Evolutionary conservation across 2,329 filamentous ascomycete species (phyloP), one percentile per base, ranked within the genome.

Genomic region (Corinectria fuckeliana): DNA sequence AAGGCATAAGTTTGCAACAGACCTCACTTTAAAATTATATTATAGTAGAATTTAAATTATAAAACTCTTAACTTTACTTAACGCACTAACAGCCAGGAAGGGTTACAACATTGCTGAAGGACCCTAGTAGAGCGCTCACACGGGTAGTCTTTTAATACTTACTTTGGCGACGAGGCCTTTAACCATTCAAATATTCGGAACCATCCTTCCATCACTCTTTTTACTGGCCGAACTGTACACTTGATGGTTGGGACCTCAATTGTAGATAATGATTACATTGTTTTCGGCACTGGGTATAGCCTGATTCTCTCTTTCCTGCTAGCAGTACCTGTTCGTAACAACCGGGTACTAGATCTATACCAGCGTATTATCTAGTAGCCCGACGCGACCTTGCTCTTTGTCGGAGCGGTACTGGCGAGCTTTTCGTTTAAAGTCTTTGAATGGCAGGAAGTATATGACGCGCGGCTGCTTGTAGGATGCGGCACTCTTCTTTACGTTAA

Each of bases 361-460:
- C 82, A 85, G 66, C 85, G 88, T 66, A 75, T 87, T 1, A 81
- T 87, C 9, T 85, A 80, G 71, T 76, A 75, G 25, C 64, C 78
- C n/a, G 85, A 88, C 62, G 82, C 85, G 0, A 82, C 79, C 0
- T 73, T 88, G 10, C 72, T 82, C 3, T 88, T 88, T 66, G 77
- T 88, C 11, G 86, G 85, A 48, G 86, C 85, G 4, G 84, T 82
- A 1, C 75, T 76, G 5, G 82, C 82, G 0, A 83, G 83, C 0
- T 72, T 90, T 30, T 90, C 88, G 0, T 90, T 91, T 75, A 88
- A 87, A 68, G 80, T 89, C 20, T 89, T 88, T 58, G 88, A 89
- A 74, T 89, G 85, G 84, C 87, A 90, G 68, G 85, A 86, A 5
- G 86, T 89, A 0, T 78, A 85, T 1, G 85, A 82, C 0, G 86